These are phyloP conservation scores for Chlorella sp. DNA, from an alignment of 139 green algal genomes.

Conservation along the genomic window DNA sequence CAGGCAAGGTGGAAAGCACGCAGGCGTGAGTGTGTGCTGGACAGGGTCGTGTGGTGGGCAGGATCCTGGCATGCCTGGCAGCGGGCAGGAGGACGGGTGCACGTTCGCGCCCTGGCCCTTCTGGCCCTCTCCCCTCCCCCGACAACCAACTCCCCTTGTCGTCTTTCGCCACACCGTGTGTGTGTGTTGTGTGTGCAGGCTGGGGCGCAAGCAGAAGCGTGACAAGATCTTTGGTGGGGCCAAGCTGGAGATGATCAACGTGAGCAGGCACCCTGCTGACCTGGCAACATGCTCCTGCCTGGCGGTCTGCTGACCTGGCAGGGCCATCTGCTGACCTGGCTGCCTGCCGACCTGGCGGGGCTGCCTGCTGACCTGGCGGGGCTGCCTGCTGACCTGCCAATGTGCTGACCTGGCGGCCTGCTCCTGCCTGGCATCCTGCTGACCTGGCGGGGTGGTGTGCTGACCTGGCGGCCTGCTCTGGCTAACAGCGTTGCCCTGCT, in stretches of 20 bases:
- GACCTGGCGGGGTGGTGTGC: too few species aligned
- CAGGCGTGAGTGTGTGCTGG: too few species aligned
- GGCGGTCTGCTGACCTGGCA: too few species aligned
- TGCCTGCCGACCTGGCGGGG: not conserved
- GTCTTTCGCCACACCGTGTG: too few species aligned
- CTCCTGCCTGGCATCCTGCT: not conserved
- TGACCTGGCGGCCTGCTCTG: too few species aligned
- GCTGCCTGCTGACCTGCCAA: not conserved
- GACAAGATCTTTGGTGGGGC: slow-evolving; percentile 74
- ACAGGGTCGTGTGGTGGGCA: not conserved
- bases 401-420: too few species aligned
- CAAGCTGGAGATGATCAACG: slow-evolving; percentile 61
- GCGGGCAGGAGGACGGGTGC: not conserved
- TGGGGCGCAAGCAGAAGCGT: slow-evolving; percentile 51
- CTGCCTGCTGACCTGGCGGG: too few species aligned
- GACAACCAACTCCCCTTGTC: not conserved
- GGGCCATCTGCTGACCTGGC: too few species aligned
- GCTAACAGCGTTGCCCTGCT: too few species aligned
- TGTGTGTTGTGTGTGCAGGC: slow-evolving; percentile 7
- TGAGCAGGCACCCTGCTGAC: too few species aligned
- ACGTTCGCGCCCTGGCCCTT: not conserved
- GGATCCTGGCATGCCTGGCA: not conserved
- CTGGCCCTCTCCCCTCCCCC: not conserved
- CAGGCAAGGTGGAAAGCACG: too few species aligned
- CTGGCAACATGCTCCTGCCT: not conserved